Percentiles rank a stretch among this genome's conserved stretches.
Conservation (phyloP, 2,329 filamentous ascomycete genomes). For the Tolypocladium album region DNA sequence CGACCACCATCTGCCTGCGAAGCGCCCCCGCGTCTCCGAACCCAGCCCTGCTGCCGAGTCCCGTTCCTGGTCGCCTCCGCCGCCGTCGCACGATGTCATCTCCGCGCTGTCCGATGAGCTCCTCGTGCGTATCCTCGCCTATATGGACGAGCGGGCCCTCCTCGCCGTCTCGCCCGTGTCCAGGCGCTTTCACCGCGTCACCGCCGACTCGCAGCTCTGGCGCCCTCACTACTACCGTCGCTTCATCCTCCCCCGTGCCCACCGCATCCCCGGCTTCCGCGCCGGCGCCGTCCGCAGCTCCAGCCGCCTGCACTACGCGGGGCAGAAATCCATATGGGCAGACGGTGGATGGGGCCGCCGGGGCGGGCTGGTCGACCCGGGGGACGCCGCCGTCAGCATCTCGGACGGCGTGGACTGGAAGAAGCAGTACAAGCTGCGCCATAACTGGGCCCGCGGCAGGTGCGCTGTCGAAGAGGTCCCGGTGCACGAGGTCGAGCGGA, state of each 20-base stretch:
- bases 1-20: slow-evolving; percentile 4
- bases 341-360: slow-evolving; percentile 27
- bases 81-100: slow-evolving; percentile 42
- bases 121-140: slow-evolving; percentile 71
- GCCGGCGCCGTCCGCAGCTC: slow-evolving; percentile 16
- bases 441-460: slow-evolving; percentile 82
- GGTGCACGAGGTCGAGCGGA: slow-evolving; percentile 30
- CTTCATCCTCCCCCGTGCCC: slow-evolving; percentile 73
- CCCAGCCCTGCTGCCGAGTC: neutral
- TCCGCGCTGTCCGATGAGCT: slow-evolving; percentile 78
- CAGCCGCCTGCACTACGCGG: slow-evolving; percentile 32
- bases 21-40: slow-evolving; percentile 9
- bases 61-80: neutral
- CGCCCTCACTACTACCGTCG: slow-evolving; percentile 77
- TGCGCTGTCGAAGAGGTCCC: slow-evolving; percentile 73
- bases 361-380: slow-evolving; percentile 40
- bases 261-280: slow-evolving; percentile 59
- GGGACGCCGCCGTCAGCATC: slow-evolving; percentile 20
- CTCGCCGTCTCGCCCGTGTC: slow-evolving; percentile 57
- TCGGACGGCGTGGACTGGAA: slow-evolving; percentile 63
- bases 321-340: slow-evolving; percentile 32
- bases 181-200: slow-evolving; percentile 59
- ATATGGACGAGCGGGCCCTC: slow-evolving; percentile 59
- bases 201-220: slow-evolving; percentile 82
- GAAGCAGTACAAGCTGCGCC: slow-evolving; percentile 72